Evolutionary conservation across 768 basidiomycete species (phyloP), one percentile per base, ranked within the genome.

Genomic region (Rhodotorula taiwanensis): DNA sequence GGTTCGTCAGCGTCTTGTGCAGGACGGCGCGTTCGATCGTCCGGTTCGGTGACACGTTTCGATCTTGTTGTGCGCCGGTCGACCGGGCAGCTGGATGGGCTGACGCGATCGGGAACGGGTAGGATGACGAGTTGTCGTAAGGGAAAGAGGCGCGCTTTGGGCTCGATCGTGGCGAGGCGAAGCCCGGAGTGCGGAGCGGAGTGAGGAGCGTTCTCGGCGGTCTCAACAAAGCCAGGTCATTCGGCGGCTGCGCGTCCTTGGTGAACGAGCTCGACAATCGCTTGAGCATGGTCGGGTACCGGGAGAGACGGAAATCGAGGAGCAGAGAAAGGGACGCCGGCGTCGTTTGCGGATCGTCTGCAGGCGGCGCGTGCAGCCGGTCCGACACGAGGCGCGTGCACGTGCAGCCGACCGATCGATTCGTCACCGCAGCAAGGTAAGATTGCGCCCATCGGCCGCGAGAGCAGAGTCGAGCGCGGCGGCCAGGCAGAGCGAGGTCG

Each of bases 1-100:
- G 49, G 4, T 34, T 14, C 2, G 49, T 28, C 27, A 72, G 60
- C 6, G 66, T 41, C 36, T 60, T 59, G 54, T 72, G 71, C 10
- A 72, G 58, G 30, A 54, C 59, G 11, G 36, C 25, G 15, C 71
- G 64, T 16, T 72, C 71, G 33, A 72, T 51, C 5, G n/a, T 33
- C 2, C 31, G 10, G 7, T 20, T 20, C 49, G 31, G 39, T 3
- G 41, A 41, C 4, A 7, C 27, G 43, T 20, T 7, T 28, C 16
- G n/a, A n/a, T n/a, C n/a, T n/a, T n/a, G n/a, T n/a, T n/a, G n/a
- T n/a, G n/a, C n/a, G n/a, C n/a, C n/a, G n/a, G n/a, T n/a, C n/a
- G n/a, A n/a, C n/a, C n/a, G n/a, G n/a, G n/a, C n/a, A 5, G 34
- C 28, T 5, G 23, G 34, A 15, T 13, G 44, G 44, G 33, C 27